Conservation (phyloP, 169 alveolate species). For the Plasmodium blacklocki region DNA sequence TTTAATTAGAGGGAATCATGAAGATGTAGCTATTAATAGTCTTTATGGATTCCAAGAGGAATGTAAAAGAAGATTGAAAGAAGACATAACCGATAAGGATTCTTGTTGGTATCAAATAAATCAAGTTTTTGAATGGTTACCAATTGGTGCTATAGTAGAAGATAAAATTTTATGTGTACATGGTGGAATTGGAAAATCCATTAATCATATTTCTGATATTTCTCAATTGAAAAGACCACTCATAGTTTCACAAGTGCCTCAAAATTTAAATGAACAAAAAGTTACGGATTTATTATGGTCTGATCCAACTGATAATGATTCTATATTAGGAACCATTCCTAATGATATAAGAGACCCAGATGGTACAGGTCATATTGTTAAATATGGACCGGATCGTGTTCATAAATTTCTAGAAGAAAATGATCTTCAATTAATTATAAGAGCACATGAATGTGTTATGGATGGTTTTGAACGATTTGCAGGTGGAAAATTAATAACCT, state of each 20-base stretch:
- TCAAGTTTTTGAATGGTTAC: slow-evolving; percentile 97
- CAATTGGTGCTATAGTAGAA: slow-evolving; percentile 99
- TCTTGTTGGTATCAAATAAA: slow-evolving; percentile 96
- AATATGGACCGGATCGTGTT: slow-evolving; percentile 97
- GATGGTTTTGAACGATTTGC: slow-evolving; percentile 99
- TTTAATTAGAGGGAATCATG: slow-evolving; percentile 98
- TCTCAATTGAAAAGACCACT: slow-evolving; percentile 94
- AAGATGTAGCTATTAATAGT: slow-evolving; percentile 98
- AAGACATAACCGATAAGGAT: slow-evolving; percentile 95
- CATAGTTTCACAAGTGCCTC: slow-evolving; percentile 95
- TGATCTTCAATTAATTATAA: slow-evolving; percentile 87
- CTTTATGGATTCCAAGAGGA: slow-evolving; percentile 99
- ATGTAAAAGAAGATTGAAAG: slow-evolving; percentile 97
- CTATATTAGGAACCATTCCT: slow-evolving; percentile 97
- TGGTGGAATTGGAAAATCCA: slow-evolving; percentile 98
- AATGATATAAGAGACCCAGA: slow-evolving; percentile 99
- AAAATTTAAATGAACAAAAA: slow-evolving; percentile 88
- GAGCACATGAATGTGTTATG: slow-evolving; percentile 99
- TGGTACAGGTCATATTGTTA: slow-evolving; percentile 98
- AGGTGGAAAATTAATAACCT: slow-evolving; percentile 98
- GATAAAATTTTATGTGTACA: slow-evolving; percentile 98
- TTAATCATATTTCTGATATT: slow-evolving; percentile 92
- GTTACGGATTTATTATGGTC: slow-evolving; percentile 93
- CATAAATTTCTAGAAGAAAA: slow-evolving; percentile 91
- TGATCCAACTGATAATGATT: slow-evolving; percentile 99